Percentiles rank a stretch among this genome's conserved stretches.
Evolutionary conservation across 2,329 filamentous ascomycete species (phyloP).

Genomic region (Trichoderma endophyticum): DNA sequence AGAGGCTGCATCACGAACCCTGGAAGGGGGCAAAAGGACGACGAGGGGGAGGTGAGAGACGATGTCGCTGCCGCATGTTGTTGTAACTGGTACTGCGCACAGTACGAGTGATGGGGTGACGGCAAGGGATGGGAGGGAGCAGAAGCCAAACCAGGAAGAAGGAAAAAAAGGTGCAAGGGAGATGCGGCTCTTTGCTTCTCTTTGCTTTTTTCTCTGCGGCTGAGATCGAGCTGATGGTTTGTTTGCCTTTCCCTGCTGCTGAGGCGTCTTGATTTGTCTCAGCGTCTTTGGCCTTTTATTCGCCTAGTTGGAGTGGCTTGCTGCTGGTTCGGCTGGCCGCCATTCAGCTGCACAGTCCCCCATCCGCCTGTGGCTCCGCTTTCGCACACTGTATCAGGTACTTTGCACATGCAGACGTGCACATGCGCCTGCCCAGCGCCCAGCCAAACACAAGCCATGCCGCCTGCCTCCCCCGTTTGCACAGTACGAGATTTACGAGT

Average conservation of each 20-base stretch:
- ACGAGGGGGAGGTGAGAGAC: background rate
- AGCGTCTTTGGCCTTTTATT: background rate
- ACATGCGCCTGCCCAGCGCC: background rate
- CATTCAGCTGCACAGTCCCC: background rate
- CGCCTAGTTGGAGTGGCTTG: background rate
- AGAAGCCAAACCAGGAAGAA: background rate
- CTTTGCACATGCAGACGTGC: background rate
- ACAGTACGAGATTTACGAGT: background rate
- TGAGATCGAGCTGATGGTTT: background rate
- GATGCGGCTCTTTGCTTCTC: background rate
- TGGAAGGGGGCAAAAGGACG: background rate
- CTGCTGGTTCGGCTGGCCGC: background rate
- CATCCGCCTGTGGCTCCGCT: background rate
- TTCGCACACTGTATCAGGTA: background rate
- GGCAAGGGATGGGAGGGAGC: background rate
- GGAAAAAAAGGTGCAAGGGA: background rate
- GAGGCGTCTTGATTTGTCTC: background rate
- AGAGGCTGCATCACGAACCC: constrained; percentile 13
- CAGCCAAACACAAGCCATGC: background rate
- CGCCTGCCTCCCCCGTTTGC: background rate
- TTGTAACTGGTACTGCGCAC: background rate
- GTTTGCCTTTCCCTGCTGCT: background rate
- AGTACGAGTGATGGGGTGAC: background rate
- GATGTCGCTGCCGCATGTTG: background rate
- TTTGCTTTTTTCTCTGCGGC: background rate